Evolutionary conservation across 257 asterid genomes (phyloP).

Genomic region (Solanum etuberosum): DNA sequence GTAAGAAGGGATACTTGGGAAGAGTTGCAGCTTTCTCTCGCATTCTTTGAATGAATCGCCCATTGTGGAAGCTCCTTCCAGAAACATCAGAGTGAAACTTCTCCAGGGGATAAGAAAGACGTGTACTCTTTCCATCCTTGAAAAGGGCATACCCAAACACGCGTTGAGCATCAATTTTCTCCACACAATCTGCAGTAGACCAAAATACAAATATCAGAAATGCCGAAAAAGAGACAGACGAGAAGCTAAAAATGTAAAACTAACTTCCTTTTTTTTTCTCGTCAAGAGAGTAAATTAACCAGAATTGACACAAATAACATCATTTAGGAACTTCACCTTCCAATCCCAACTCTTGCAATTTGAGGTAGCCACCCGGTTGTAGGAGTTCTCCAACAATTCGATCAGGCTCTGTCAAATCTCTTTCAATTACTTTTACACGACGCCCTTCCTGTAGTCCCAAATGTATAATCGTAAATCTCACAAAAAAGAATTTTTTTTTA

Average conservation of each 20-base stretch:
- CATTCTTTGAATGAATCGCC: slow-evolving; percentile 84
- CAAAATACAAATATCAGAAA: background rate
- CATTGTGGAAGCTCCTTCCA: slow-evolving; percentile 92
- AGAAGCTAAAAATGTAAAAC: background rate
- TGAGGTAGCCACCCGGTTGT: slow-evolving; percentile 94
- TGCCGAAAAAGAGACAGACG: background rate
- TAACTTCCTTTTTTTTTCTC: background rate
- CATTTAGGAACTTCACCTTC: slow-evolving; percentile 38
- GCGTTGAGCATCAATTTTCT: slow-evolving; percentile 82
- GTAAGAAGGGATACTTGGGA: slow-evolving; percentile 45
- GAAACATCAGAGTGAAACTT: slow-evolving; percentile 71
- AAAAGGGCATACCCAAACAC: slow-evolving; percentile 85
- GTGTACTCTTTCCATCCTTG: slow-evolving; percentile 82
- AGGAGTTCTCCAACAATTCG: slow-evolving; percentile 91
- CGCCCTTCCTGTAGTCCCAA: slow-evolving; percentile 63
- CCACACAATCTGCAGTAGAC: slow-evolving; percentile 54
- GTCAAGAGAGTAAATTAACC: background rate
- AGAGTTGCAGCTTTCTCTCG: slow-evolving; percentile 79
- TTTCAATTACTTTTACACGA: slow-evolving; percentile 64
- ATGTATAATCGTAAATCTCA: background rate
- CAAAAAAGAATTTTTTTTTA: background rate
- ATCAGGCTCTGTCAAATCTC: slow-evolving; percentile 84
- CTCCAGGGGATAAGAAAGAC: slow-evolving; percentile 78
- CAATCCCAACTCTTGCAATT: slow-evolving; percentile 68
- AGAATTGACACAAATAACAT: background rate